These are phyloP conservation scores for Ilyonectria destructans DNA, from an alignment of 2,329 filamentous ascomycete genomes.

Conservation along the genomic window DNA sequence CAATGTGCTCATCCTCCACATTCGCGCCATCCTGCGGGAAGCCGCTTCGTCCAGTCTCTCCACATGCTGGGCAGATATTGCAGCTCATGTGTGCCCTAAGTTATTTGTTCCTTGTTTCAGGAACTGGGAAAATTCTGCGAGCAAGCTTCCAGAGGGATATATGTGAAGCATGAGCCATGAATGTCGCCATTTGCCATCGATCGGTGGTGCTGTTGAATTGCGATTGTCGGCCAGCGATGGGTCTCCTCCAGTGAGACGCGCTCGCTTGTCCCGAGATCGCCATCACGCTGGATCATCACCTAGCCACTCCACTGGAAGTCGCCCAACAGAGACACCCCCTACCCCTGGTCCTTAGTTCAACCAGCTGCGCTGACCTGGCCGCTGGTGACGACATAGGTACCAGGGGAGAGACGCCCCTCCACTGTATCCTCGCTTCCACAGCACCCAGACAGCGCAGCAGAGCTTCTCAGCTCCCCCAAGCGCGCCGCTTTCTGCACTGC, in stretches of 20 bases:
- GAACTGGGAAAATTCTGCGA: neutral
- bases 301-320: slow-evolving; percentile 2
- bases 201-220: slow-evolving; percentile 18
- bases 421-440: neutral
- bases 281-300: slow-evolving; percentile 22
- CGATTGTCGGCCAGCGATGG: slow-evolving; percentile 26
- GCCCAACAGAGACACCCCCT: slow-evolving; percentile 11
- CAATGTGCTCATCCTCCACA: neutral
- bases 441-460: neutral
- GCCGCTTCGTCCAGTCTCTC: slow-evolving; percentile 16
- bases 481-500: neutral
- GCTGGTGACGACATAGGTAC: slow-evolving; percentile 20
- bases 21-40: slow-evolving; percentile 10
- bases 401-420: slow-evolving; percentile 5
- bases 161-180: neutral
- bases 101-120: slow-evolving; percentile 6
- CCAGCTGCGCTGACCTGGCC: slow-evolving; percentile 16
- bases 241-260: slow-evolving; percentile 14
- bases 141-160: neutral
- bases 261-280: slow-evolving; percentile 28
- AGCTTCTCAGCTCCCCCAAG: neutral
- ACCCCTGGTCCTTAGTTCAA: slow-evolving; percentile 11
- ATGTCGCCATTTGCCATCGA: neutral
- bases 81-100: slow-evolving; percentile 14
- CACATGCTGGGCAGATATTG: slow-evolving; percentile 15